These are phyloP conservation scores for Neocallimastix lanati DNA, from an alignment of 192 early-diverging fungal species.

Conservation along the genomic window DNA sequence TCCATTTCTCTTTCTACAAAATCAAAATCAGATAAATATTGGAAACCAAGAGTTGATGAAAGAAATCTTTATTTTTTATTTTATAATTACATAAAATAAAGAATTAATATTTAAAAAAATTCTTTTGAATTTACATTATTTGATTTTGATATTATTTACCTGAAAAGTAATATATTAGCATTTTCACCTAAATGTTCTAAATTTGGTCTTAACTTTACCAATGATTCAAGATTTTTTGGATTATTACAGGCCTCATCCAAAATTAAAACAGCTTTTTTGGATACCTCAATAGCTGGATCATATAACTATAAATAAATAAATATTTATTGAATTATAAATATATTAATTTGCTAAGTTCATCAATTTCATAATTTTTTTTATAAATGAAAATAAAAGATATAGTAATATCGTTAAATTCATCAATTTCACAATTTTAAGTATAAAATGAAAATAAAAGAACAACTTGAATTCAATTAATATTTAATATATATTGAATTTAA, in stretches of 20 bases:
- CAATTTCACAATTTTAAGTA: no score
- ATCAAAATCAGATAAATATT: conserved; percentile 43
- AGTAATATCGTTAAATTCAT: no score
- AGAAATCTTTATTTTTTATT: conserved; percentile 25
- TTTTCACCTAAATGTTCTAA: conserved; percentile 53
- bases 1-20: conserved; percentile 61
- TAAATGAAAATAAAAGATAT: no score
- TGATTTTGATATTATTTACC: conserved; percentile 12
- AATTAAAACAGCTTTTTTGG: conserved; percentile 42
- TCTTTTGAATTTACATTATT: no score
- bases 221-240: conserved; percentile 40
- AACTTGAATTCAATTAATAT: no score
- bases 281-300: conserved; percentile 53
- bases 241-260: conserved; percentile 51
- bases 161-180: conserved; percentile 43
- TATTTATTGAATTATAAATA: background rate
- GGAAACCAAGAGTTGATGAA: conserved; percentile 49
- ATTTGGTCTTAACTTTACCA: conserved; percentile 49
- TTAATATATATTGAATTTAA: background rate
- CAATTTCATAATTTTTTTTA: no score
- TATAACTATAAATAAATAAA: conserved; percentile 27
- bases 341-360: no score
- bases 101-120: no score
- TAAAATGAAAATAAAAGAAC: no score
- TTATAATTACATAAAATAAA: no score